Percentiles rank a stretch among this genome's conserved stretches.
These are phyloP conservation scores for Dichomitus squalens DNA, from an alignment of 1,284 basidiomycete genomes.

Conservation along the genomic window DNA sequence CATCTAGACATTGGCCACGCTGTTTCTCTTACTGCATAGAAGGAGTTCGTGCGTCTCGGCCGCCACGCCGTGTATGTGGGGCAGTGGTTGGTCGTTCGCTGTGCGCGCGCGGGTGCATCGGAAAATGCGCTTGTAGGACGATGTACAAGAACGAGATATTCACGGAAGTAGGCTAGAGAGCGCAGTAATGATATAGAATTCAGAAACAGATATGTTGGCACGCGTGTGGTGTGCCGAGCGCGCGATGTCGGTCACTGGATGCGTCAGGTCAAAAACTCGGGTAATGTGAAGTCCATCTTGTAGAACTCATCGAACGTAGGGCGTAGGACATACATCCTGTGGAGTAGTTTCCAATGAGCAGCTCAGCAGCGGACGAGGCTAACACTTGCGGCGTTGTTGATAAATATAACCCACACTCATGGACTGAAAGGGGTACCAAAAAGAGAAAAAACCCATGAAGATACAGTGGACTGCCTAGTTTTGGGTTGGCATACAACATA, in stretches of 20 bases:
- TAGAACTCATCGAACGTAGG: too few species aligned
- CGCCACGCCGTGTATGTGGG: neutral
- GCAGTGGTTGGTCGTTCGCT: neutral
- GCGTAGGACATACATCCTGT: too few species aligned
- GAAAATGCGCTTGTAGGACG: constrained; percentile 4
- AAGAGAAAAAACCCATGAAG: constrained; percentile 18
- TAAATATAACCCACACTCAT: too few species aligned
- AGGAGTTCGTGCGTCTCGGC: neutral
- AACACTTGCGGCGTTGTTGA: too few species aligned
- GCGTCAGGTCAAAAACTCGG: too few species aligned
- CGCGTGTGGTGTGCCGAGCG: neutral
- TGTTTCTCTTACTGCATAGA: neutral
- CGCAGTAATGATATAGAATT: constrained; percentile 17
- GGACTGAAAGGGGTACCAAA: neutral
- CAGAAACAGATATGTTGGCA: neutral
- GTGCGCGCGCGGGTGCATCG: constrained; percentile 2
- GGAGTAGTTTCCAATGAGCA: too few species aligned
- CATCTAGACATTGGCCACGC: neutral
- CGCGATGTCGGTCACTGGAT: too few species aligned
- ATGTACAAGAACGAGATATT: constrained; percentile 9
- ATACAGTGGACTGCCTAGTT: constrained; percentile 28
- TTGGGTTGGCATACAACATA: constrained; percentile 31
- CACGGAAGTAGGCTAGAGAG: constrained; percentile 19
- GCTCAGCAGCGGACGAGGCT: too few species aligned
- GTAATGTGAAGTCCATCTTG: too few species aligned